Evolutionary conservation across 2,329 filamentous ascomycete genomes (phyloP).

Genomic region (Botrytis aclada): DNA sequence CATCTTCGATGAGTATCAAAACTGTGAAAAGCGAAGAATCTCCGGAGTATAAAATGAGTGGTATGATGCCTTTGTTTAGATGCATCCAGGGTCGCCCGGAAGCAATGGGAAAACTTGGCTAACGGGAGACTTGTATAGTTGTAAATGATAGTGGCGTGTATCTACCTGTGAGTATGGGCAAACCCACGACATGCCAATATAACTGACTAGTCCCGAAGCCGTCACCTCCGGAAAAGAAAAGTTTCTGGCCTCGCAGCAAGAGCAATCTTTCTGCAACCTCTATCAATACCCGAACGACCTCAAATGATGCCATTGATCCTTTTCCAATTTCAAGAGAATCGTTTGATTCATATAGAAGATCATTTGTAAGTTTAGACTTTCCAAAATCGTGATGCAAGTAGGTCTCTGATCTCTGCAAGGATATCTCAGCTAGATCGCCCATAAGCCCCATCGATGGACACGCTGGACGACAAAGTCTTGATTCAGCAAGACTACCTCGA

Average conservation of each 20-base stretch:
- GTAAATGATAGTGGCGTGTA: constrained; percentile 96
- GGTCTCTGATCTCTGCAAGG: constrained; percentile 50
- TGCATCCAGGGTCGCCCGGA: neutral
- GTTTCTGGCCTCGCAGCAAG: constrained; percentile 62
- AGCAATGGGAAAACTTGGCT: constrained; percentile 18
- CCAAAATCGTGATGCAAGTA: neutral
- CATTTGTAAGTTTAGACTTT: constrained; percentile 67
- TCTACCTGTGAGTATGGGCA: constrained; percentile 66
- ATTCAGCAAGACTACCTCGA: constrained; percentile 65
- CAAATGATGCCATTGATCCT: constrained; percentile 68
- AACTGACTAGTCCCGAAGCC: constrained; percentile 52
- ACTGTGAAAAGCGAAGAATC: constrained; percentile 60
- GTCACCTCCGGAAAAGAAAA: constrained; percentile 83
- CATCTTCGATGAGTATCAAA: constrained; percentile 59
- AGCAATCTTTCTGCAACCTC: constrained; percentile 52
- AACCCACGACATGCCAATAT: constrained; percentile 23
- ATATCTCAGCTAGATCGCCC: constrained; percentile 85
- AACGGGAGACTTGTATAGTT: constrained; percentile 52
- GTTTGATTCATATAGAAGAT: constrained; percentile 93
- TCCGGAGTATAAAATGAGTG: constrained; percentile 76
- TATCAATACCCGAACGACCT: constrained; percentile 56
- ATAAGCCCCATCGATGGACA: constrained; percentile 55
- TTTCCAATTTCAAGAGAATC: constrained; percentile 96
- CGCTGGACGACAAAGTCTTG: constrained; percentile 72
- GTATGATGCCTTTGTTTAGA: constrained; percentile 46